A percentile compares a stretch with the other conserved stretches of the same genome.
Evolutionary conservation across 305 asterid species (phyloP).

Genomic region (Plantago lanceolata): DNA sequence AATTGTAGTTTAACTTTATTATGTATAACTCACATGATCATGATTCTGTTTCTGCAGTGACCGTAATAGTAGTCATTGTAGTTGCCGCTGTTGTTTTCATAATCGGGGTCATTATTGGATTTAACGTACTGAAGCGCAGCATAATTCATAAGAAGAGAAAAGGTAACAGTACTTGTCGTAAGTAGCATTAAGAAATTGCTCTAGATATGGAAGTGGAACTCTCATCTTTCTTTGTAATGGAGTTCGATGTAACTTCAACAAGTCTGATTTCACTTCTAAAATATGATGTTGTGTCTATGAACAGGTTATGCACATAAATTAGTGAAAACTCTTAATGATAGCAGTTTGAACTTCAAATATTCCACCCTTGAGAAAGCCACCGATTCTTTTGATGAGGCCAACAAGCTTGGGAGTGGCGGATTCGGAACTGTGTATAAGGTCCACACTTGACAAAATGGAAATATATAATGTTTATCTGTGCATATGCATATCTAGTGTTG

Average conservation of each 20-base stretch:
- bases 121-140: constrained; percentile 1
- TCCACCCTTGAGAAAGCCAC: constrained; percentile 71
- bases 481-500: neutral
- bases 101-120: constrained; percentile 1
- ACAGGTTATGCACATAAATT: constrained; percentile 43
- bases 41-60: constrained; percentile 3
- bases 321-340: constrained; percentile 47
- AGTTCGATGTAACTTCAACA: neutral
- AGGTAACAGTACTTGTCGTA: neutral
- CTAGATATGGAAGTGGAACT: neutral
- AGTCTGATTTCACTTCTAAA: neutral
- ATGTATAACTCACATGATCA: neutral
- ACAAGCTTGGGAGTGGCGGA: constrained; percentile 76
- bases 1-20: no score
- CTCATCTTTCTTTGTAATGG: neutral
- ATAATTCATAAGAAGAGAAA: constrained; percentile 2
- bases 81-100: constrained; percentile 3
- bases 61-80: neutral
- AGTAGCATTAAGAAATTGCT: neutral
- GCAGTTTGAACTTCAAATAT: constrained; percentile 64
- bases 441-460: neutral
- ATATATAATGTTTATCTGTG: no score
- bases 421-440: constrained; percentile 68
- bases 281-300: constrained; percentile 15
- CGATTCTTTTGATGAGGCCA: constrained; percentile 47